Conservation (phyloP, 306 rosid genomes). For the Ziziphus jujuba region DNA sequence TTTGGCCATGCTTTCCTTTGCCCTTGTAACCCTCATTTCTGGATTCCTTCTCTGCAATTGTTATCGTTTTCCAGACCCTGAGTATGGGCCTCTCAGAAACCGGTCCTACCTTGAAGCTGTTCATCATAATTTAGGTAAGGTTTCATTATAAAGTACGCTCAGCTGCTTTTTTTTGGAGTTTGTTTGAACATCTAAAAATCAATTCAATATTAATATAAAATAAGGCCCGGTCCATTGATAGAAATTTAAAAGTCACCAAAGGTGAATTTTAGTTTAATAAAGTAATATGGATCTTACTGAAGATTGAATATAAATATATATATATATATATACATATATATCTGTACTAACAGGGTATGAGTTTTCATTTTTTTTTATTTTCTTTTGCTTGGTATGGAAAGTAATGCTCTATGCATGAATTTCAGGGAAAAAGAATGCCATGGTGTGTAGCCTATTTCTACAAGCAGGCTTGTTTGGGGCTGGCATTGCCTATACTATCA, state of each 20-base stretch:
- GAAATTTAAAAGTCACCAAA: too few relatives aligned
- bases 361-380: too few relatives aligned
- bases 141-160: too few relatives aligned
- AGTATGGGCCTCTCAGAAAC: slow-evolving; percentile 29
- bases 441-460: slow-evolving; percentile 23
- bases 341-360: too few relatives aligned
- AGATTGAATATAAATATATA: too few relatives aligned
- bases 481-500: slow-evolving; percentile 48
- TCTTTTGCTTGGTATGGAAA: neutral
- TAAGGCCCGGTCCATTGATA: too few relatives aligned
- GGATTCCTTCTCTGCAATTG: slow-evolving; percentile 47
- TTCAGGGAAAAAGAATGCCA: slow-evolving; percentile 25
- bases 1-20: slow-evolving; percentile 39
- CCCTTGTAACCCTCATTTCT: slow-evolving; percentile 48
- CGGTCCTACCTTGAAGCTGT: slow-evolving; percentile 53
- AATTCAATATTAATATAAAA: too few relatives aligned
- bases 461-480: slow-evolving; percentile 40
- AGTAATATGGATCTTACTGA: too few relatives aligned
- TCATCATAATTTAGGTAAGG: slow-evolving; percentile 33
- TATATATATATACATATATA: too few relatives aligned
- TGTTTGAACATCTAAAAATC: too few relatives aligned
- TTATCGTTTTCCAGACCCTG: slow-evolving; percentile 51
- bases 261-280: too few relatives aligned
- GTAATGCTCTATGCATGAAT: neutral
- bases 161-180: too few relatives aligned